Base-by-base conservation (phyloP, 2,329 filamentous ascomycete species). In the Xylaria sp. region DNA sequence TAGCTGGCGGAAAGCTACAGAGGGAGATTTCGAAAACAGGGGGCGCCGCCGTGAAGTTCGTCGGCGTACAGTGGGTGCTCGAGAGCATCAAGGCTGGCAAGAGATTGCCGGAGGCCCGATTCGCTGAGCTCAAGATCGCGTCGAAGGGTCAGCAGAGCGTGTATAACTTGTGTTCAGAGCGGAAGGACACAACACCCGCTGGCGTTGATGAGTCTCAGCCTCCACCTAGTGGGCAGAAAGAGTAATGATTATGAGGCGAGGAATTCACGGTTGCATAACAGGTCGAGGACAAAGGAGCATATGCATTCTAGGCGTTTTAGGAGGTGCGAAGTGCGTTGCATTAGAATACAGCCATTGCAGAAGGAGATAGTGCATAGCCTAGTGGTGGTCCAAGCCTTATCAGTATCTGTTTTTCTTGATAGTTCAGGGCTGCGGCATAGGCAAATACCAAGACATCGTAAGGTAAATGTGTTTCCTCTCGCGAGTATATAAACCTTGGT, bases 41-140 rank as follows among this genome's bases (percentile, higher is more conserved):
- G 25, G 92, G 92, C 12, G 89, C 88, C 71, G 89, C 87, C 32
- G 85, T 97, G 61, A 94, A 91, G 81, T 95, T 92, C 79, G 91
- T 98, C 63, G 89, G 86, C 61, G 92, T 91, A 32, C 91, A 97
- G 75, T 98, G 94, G 93, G 89, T 93, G 6, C 81, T 97, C n/a
- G 92, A 97, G 78, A 94, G 93, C 78, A 85, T 97, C 73, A 92
- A 91, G 73, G 89, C 87, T 1, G 91, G 91, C 2, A 93, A 88
- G 78, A 85, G 94, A 65, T 84, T 97, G 51, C 85, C 92, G 0
- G 94, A 98, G 81, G 87, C 90, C 34, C 84, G 88, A 63, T 97
- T 94, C 78, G 85, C 88, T 41, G 87, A 84, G 52, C 78, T 92
- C 72, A 89, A 88, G 74, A 79, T 92, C 60, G 90, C 89, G 7